Conservation (phyloP, 768 basidiomycete genomes). For the Podaxis sp. region DNA sequence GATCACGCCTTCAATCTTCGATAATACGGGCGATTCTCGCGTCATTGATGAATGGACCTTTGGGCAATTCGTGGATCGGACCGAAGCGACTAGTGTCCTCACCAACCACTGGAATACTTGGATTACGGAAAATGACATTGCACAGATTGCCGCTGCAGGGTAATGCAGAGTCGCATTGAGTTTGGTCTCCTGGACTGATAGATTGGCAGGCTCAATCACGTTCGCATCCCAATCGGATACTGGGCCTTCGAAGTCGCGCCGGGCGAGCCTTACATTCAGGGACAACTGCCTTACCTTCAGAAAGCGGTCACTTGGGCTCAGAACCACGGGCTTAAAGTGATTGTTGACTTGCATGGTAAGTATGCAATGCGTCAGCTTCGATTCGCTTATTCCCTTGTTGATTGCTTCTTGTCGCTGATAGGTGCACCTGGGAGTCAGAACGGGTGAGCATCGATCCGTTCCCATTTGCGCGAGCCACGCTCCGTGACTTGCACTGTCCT, state of each 20-base stretch:
- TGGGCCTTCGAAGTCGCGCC: slow-evolving; percentile 83
- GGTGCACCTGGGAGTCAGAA: slow-evolving; percentile 85
- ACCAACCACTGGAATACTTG: slow-evolving; percentile 77
- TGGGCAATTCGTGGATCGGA: slow-evolving; percentile 54
- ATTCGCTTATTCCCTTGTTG: slow-evolving; percentile 8
- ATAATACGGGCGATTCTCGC: slow-evolving; percentile 54
- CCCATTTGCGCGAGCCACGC: slow-evolving; percentile 10
- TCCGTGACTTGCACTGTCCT: slow-evolving; percentile 9
- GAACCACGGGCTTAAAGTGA: slow-evolving; percentile 71
- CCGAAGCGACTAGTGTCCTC: slow-evolving; percentile 50
- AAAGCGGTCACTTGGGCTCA: slow-evolving; percentile 72
- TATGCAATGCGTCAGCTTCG: slow-evolving; percentile 15
- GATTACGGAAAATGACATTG: slow-evolving; percentile 83
- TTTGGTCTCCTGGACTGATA: slow-evolving; percentile 10
- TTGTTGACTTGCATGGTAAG: slow-evolving; percentile 71
- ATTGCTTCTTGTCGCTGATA: slow-evolving; percentile 19
- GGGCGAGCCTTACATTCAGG: slow-evolving; percentile 79
- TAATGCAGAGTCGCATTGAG: slow-evolving; percentile 28
- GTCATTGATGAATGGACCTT: slow-evolving; percentile 84
- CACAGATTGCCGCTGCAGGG: slow-evolving; percentile 74
- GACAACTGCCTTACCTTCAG: slow-evolving; percentile 68
- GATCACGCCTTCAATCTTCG: slow-evolving; percentile 78
- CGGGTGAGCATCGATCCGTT: slow-evolving; percentile 43
- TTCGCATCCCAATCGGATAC: slow-evolving; percentile 84
- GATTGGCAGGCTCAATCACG: slow-evolving; percentile 69